These are phyloP conservation scores for Kregervanrija delftensis DNA, from an alignment of 805 yeast genomes.

Conservation along the genomic window DNA sequence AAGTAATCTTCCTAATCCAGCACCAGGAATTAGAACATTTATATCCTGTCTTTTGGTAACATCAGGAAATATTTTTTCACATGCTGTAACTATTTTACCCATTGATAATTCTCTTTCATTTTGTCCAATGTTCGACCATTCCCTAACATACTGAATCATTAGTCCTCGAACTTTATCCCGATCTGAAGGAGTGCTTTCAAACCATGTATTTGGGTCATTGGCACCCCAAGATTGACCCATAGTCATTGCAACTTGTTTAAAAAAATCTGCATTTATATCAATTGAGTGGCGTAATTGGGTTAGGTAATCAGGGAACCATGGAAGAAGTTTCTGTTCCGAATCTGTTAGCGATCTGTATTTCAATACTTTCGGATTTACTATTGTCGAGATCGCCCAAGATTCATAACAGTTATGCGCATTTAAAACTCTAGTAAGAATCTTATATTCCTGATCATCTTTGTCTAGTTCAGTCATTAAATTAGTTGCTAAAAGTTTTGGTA, in stretches of 20 bases:
- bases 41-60: constrained; percentile 29
- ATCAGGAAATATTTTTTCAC: constrained; percentile 33
- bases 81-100: constrained; percentile 30
- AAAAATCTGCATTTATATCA: constrained; percentile 37
- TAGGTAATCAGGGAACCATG: constrained; percentile 44
- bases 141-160: constrained; percentile 50
- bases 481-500: not conserved
- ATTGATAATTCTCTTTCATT: constrained; percentile 37
- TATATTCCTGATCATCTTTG: constrained; percentile 23
- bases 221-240: constrained; percentile 49
- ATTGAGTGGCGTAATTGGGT: constrained; percentile 36
- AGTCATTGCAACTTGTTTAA: constrained; percentile 33
- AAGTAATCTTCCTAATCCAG: constrained; percentile 56
- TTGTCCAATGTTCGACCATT: constrained; percentile 53
- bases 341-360: constrained; percentile 31
- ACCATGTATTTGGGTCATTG: constrained; percentile 34
- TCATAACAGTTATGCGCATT: constrained; percentile 28
- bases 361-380: constrained; percentile 26
- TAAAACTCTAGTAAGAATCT: constrained; percentile 25
- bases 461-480: not conserved
- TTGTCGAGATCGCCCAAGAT: constrained; percentile 26
- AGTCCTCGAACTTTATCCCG: constrained; percentile 52
- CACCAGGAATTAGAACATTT: constrained; percentile 53
- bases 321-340: constrained; percentile 36
- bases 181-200: constrained; percentile 33